Conservation (phyloP, 2,329 filamentous ascomycete species). For the Ascochyta clinopodiicola region DNA sequence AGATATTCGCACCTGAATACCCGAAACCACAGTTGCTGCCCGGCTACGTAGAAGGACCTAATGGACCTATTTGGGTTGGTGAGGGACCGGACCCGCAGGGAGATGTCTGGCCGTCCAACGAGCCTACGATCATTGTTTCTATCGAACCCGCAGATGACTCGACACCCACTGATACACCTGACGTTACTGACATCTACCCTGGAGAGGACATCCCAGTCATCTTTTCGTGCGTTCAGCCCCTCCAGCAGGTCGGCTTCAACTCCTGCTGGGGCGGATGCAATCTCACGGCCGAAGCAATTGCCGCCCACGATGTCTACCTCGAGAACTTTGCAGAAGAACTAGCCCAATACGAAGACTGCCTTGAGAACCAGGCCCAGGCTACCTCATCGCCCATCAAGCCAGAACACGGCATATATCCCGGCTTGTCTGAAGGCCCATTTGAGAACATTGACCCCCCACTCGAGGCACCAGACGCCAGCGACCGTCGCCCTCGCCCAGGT, state of each 20-base stretch:
- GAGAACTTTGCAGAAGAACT: slow-evolving; percentile 1
- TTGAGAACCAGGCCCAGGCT: not conserved
- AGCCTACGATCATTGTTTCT: not conserved
- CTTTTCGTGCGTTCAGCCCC: not conserved
- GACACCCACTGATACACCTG: not conserved
- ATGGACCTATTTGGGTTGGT: slow-evolving; percentile 9
- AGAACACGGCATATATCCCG: not conserved
- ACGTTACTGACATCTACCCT: not conserved
- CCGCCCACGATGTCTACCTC: slow-evolving; percentile 3
- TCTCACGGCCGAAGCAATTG: slow-evolving; percentile 6
- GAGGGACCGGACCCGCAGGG: slow-evolving; percentile 3
- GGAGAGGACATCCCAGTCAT: not conserved
- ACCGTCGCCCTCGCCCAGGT: slow-evolving; percentile 3
- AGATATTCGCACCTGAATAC: not conserved
- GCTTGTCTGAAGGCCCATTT: not conserved
- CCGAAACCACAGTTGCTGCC: slow-evolving; percentile 2
- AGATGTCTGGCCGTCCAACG: not conserved
- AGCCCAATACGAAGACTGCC: not conserved
- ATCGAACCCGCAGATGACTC: slow-evolving; percentile 1
- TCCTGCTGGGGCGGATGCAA: slow-evolving; percentile 11
- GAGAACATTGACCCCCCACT: not conserved
- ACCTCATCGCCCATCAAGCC: not conserved
- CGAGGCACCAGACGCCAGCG: slow-evolving; percentile 3
- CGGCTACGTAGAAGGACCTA: not conserved
- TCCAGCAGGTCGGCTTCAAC: slow-evolving; percentile 8